Base-by-base conservation (phyloP, 2,329 filamentous ascomycete genomes). In the Plectosphaerella sp. region DNA sequence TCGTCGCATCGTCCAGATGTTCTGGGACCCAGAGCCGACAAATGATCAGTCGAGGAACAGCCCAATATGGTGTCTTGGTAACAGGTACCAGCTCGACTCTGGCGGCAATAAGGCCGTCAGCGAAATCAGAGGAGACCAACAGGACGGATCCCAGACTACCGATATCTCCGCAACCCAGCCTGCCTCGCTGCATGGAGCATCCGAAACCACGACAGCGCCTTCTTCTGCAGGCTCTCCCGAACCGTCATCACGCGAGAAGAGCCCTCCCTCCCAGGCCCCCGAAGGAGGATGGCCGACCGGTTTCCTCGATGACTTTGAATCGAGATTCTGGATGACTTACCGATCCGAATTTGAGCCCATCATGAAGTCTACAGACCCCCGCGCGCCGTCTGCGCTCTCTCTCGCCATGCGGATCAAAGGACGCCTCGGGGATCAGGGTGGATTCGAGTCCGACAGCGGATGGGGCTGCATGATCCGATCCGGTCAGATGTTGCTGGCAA, bases 401-500 rank as follows among this genome's bases (percentile, higher is more conserved):
- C 82, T 97, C 53, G 77, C 89, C 2, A 93, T 96, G 70, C 86
- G 91, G 48, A 76, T 97, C 59, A 88, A 91, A 63, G 92, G 79
- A 50, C 88, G 91, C 63, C 73, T 97, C 6, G 80, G 83, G 11
- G 90, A 96, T 47, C 83, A 89, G 52, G 78, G 79, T 24, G 91
- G 89, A 5, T 99, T 97, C 70, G 88, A 90, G 11, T 93, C 91
- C 2, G 94, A 99, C 67, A 92, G 90, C 10, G 94, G 94, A 49
- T 99, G 95, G 91, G 94, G 94, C 0, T 99, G 94, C 65, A 99
- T 99, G 94, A 97, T 99, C 61, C 80, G 94, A 54, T 97, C 93
- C 6, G 94, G 94, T 4, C 94, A 99, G 73, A 93, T 90, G 63
- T 77, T 99, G 24, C 76, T 99, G 42, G 93, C 93, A 45, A 99